A percentile compares a stretch with the other conserved stretches of the same genome.
phyloP scores from a whole-genome alignment of 2,329 filamentous ascomycete genomes.

The Xylariaceae sp. region DNA sequence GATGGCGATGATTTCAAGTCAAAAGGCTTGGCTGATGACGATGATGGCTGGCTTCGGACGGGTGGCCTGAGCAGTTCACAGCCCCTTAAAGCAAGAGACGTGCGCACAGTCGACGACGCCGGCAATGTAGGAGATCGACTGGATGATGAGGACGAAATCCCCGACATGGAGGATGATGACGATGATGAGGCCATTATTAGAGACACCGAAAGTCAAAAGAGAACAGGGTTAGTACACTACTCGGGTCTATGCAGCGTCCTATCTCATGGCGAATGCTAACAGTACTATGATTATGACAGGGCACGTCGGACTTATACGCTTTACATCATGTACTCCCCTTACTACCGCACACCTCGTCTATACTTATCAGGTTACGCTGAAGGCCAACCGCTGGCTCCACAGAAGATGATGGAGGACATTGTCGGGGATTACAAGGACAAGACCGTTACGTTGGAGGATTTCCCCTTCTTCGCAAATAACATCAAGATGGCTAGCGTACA shows the following conservation, averaged over 20 bases:
- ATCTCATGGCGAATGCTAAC: slow-evolving; percentile 9
- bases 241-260: not conserved
- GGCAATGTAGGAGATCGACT: slow-evolving; percentile 76
- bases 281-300: slow-evolving; percentile 39
- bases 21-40: slow-evolving; percentile 52
- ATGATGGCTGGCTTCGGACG: slow-evolving; percentile 87
- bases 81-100: slow-evolving; percentile 71
- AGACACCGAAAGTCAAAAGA: slow-evolving; percentile 52
- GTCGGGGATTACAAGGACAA: slow-evolving; percentile 97
- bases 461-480: slow-evolving; percentile 84
- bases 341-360: slow-evolving; percentile 91
- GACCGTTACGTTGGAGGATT: slow-evolving; percentile 96
- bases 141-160: slow-evolving; percentile 76
- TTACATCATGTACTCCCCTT: slow-evolving; percentile 96
- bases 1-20: slow-evolving; percentile 63
- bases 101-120: slow-evolving; percentile 81
- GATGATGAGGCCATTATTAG: slow-evolving; percentile 95
- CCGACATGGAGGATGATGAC: slow-evolving; percentile 96
- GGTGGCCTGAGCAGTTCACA: slow-evolving; percentile 71
- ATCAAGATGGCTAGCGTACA: slow-evolving; percentile 97
- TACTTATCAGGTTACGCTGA: slow-evolving; percentile 89
- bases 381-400: slow-evolving; percentile 74
- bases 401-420: slow-evolving; percentile 93
- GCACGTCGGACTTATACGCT: slow-evolving; percentile 90
- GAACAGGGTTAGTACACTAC: slow-evolving; percentile 38